Conservation (phyloP, 305 asterid species). For the Fraxinus velutina region DNA sequence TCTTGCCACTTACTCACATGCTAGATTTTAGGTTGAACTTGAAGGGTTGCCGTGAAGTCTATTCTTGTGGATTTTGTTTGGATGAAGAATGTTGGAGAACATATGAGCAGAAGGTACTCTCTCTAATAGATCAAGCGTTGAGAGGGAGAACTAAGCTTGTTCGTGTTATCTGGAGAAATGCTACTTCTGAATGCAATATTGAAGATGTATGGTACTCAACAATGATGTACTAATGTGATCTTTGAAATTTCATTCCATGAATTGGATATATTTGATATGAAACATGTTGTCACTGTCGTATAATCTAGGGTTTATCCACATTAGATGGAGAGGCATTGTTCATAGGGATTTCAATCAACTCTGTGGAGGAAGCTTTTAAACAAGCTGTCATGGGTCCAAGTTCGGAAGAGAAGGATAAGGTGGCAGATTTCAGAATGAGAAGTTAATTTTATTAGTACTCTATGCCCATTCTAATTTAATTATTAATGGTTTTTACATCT, state of each 20-base stretch:
- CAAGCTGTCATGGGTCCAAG: slow-evolving; percentile 84
- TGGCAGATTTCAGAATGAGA: slow-evolving; percentile 28
- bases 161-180: slow-evolving; percentile 84
- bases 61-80: slow-evolving; percentile 71
- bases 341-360: slow-evolving; percentile 63
- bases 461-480: neutral
- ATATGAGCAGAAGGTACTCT: slow-evolving; percentile 71
- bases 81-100: slow-evolving; percentile 96
- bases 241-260: slow-evolving; percentile 10
- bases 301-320: slow-evolving; percentile 61
- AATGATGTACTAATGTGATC: slow-evolving; percentile 9
- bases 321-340: slow-evolving; percentile 65
- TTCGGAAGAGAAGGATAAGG: slow-evolving; percentile 91
- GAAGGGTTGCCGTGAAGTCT: slow-evolving; percentile 53
- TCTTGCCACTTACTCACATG: slow-evolving; percentile 26
- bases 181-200: slow-evolving; percentile 44
- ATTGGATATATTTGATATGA: slow-evolving; percentile 20
- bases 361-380: slow-evolving; percentile 73
- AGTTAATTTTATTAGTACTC: slow-evolving; percentile 2
- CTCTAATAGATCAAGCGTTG: slow-evolving; percentile 66
- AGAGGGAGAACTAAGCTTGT: slow-evolving; percentile 70
- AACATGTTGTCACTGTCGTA: slow-evolving; percentile 22
- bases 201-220: slow-evolving; percentile 58
- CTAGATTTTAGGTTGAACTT: slow-evolving; percentile 66
- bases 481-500: slow-evolving; percentile 19